Evolutionary conservation across 1,284 basidiomycete genomes (phyloP).

Genomic region (Flammula alnicola): DNA sequence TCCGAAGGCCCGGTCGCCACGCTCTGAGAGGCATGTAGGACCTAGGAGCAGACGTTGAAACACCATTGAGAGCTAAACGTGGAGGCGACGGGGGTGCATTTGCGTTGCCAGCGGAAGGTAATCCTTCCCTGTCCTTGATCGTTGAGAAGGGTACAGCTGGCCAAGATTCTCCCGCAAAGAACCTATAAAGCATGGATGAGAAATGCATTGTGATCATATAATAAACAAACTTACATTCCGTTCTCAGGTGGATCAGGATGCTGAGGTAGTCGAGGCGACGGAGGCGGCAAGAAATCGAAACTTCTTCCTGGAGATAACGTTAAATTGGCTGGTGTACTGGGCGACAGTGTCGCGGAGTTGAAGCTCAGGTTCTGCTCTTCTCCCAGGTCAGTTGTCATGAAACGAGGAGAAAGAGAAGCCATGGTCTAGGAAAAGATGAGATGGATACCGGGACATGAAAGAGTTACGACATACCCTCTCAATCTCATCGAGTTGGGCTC

Average conservation of each 20-base stretch:
- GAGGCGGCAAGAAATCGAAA: slow-evolving; percentile 40
- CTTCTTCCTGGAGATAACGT: slow-evolving; percentile 34
- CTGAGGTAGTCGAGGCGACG: slow-evolving; percentile 37
- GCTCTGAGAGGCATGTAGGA: slow-evolving; percentile 42
- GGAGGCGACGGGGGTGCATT: slow-evolving; percentile 55
- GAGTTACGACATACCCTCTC: slow-evolving; percentile 57
- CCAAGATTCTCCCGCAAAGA: slow-evolving; percentile 39
- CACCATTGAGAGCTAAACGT: slow-evolving; percentile 67
- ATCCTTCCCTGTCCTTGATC: slow-evolving; percentile 32
- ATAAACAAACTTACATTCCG: slow-evolving; percentile 26
- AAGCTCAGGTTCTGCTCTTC: slow-evolving; percentile 43
- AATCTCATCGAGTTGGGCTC: slow-evolving; percentile 73
- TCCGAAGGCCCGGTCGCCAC: slow-evolving; percentile 48
- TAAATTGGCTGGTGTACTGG: slow-evolving; percentile 37
- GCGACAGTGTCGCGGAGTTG: slow-evolving; percentile 33
- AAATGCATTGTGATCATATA: background rate
- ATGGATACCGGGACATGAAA: background rate
- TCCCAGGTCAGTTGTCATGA: slow-evolving; percentile 51
- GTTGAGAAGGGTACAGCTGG: slow-evolving; percentile 53
- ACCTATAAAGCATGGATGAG: slow-evolving; percentile 10
- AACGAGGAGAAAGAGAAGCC: slow-evolving; percentile 70
- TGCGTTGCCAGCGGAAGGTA: slow-evolving; percentile 17
- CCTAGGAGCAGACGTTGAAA: slow-evolving; percentile 61
- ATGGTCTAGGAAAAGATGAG: slow-evolving; percentile 50
- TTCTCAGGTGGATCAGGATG: slow-evolving; percentile 29